These are phyloP conservation scores for Botrytis fabae DNA, from an alignment of 2,329 filamentous ascomycete species.

Conservation along the genomic window DNA sequence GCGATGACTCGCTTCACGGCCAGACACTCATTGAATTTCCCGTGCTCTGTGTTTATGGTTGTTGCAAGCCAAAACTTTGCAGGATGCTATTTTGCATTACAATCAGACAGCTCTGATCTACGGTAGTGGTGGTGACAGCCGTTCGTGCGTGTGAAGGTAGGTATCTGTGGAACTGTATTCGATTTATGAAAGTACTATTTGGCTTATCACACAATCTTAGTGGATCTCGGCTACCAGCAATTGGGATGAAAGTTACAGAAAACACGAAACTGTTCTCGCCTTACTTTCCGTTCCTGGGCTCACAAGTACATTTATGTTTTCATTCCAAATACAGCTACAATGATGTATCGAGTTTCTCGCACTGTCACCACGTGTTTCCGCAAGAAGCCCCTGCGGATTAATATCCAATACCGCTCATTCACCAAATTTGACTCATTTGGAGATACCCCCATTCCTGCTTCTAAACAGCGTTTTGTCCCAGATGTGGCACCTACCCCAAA, in stretches of 20 bases:
- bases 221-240: not conserved
- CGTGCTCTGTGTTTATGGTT: not conserved
- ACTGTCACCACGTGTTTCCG: not conserved
- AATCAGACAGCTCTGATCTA: not conserved
- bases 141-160: not conserved
- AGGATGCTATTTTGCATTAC: not conserved
- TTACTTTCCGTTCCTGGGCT: not conserved
- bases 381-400: not conserved
- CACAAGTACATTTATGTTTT: not conserved
- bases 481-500: slow-evolving; percentile 57
- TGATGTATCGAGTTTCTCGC: not conserved
- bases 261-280: not conserved
- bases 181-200: not conserved
- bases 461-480: slow-evolving; percentile 86
- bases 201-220: not conserved
- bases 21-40: not conserved
- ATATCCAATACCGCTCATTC: not conserved
- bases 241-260: not conserved
- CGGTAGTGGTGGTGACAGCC: not conserved
- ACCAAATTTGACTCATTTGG: slow-evolving; percentile 22
- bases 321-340: not conserved
- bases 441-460: slow-evolving; percentile 57
- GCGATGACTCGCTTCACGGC: not conserved
- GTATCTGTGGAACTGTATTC: not conserved
- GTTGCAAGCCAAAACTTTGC: not conserved